Evolutionary conservation across 441 rosid species (phyloP).

Genomic region (Pelargonium citronellum): DNA sequence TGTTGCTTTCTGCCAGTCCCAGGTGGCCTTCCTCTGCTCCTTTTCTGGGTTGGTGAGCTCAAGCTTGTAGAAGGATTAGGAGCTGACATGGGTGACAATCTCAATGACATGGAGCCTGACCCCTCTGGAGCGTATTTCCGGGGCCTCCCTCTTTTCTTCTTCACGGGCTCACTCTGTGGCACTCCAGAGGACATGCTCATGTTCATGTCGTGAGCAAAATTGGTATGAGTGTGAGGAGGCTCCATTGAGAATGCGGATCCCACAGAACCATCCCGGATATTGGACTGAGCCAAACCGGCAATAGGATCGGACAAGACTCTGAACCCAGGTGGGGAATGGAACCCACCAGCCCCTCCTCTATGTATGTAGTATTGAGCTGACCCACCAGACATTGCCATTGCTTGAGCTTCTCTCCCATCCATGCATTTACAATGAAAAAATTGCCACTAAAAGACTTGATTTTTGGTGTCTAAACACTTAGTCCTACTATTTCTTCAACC

Average conservation of each 20-base stretch:
- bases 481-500: conserved; percentile 19
- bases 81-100: conserved; percentile 63
- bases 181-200: conserved; percentile 47
- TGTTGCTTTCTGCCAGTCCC: conserved; percentile 97
- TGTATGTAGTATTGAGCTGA: conserved; percentile 78
- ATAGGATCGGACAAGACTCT: conserved; percentile 52
- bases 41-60: conserved; percentile 52
- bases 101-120: conserved; percentile 62
- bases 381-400: conserved; percentile 71
- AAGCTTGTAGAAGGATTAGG: conserved; percentile 46
- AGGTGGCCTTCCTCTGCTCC: conserved; percentile 84
- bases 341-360: conserved; percentile 54
- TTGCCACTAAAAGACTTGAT: conserved; percentile 20
- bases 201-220: conserved; percentile 54
- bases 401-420: conserved; percentile 89
- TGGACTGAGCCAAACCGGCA: conserved; percentile 38
- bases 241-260: conserved; percentile 54
- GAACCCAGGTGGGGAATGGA: conserved; percentile 53
- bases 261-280: conserved; percentile 28
- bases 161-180: conserved; percentile 49
- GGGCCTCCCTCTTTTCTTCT: conserved; percentile 98
- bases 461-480: conserved; percentile 19
- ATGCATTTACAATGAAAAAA: conserved; percentile 62
- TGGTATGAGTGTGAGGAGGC: conserved; percentile 34
- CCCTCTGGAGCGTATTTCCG: conserved; percentile 86